Percentiles rank a stretch among this genome's conserved stretches.
These are phyloP conservation scores for Centella asiatica DNA, from an alignment of 129 eudicot species.

Conservation along the genomic window DNA sequence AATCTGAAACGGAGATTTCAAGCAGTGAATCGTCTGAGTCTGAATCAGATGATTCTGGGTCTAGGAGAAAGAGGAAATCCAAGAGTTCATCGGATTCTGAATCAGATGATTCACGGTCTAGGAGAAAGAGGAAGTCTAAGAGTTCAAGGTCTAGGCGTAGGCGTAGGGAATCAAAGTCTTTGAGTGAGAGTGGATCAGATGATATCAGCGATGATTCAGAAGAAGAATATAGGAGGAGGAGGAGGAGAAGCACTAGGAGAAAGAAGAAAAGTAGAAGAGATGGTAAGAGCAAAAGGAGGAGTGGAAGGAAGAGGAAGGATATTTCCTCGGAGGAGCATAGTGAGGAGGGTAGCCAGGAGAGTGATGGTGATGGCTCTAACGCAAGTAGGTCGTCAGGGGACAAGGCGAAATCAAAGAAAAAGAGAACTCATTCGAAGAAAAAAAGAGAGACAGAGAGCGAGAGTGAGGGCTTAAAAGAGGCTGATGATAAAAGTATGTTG, in stretches of 20 bases:
- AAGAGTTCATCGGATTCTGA: constrained; percentile 17
- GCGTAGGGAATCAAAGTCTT: constrained; percentile 32
- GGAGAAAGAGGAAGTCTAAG: constrained; percentile 32
- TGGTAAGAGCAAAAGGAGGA: constrained; percentile 34
- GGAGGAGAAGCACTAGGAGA: constrained; percentile 24
- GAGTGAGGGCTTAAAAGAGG: constrained; percentile 24
- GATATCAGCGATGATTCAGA: constrained; percentile 44
- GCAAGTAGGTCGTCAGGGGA: constrained; percentile 16
- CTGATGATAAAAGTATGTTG: constrained; percentile 19
- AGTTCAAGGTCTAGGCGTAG: constrained; percentile 29
- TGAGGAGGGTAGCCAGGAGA: constrained; percentile 35
- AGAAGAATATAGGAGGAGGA: constrained; percentile 33
- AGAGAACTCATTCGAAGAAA: constrained; percentile 24
- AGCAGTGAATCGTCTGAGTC: constrained; percentile 10
- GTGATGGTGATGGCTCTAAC: constrained; percentile 32
- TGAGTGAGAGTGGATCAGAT: constrained; percentile 38
- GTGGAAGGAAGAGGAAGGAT: constrained; percentile 30
- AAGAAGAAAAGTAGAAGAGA: constrained; percentile 28
- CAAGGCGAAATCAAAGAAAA: constrained; percentile 25
- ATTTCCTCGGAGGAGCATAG: constrained; percentile 31
- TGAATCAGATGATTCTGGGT: constrained; percentile 21
- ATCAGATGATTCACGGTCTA: constrained; percentile 22
- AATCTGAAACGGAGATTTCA: constrained; percentile 8
- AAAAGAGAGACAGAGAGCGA: constrained; percentile 28
- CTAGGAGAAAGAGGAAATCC: constrained; percentile 29